Conservation (phyloP, 345 rosid species). For the Salix dunnii region DNA sequence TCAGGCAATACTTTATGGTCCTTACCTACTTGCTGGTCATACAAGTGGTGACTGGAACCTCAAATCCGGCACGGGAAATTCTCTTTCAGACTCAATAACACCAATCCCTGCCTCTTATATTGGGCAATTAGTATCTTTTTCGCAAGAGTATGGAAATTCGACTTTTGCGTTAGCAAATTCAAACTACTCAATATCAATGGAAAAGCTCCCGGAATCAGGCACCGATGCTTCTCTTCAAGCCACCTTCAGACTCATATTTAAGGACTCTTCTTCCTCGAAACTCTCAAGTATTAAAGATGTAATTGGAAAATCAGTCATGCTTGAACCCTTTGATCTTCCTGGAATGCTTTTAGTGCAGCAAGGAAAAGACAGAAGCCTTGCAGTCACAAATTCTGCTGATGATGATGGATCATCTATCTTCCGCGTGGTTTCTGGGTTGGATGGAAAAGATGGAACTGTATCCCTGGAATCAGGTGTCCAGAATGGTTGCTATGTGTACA, state of each 20-base stretch:
- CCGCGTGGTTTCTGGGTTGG: conserved; percentile 57
- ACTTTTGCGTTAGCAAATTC: conserved; percentile 54
- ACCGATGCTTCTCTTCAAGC: conserved; percentile 54
- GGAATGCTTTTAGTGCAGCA: conserved; percentile 56
- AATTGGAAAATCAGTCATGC: conserved; percentile 51
- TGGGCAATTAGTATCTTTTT: conserved; percentile 51
- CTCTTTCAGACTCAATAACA: conserved; percentile 52
- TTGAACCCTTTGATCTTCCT: conserved; percentile 78
- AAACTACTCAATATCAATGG: conserved; percentile 63
- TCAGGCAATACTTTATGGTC: conserved; percentile 86
- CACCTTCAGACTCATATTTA: conserved; percentile 61
- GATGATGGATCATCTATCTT: conserved; percentile 38
- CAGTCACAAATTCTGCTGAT: conserved; percentile 31
- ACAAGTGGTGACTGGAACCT: conserved; percentile 68
- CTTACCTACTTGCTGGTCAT: conserved; percentile 72
- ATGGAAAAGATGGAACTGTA: conserved; percentile 49
- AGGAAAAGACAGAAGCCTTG: conserved; percentile 36
- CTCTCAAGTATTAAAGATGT: conserved; percentile 21
- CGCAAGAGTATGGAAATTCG: conserved; percentile 48
- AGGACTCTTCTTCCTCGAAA: conserved; percentile 16
- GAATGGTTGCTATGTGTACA: conserved; percentile 57
- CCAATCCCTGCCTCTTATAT: conserved; percentile 53
- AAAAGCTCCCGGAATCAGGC: conserved; percentile 45
- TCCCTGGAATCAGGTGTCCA: conserved; percentile 52
- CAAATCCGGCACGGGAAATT: conserved; percentile 36